These are phyloP conservation scores for Cercospora nicotianae DNA, from an alignment of 2,329 filamentous ascomycete species.

Conservation along the genomic window DNA sequence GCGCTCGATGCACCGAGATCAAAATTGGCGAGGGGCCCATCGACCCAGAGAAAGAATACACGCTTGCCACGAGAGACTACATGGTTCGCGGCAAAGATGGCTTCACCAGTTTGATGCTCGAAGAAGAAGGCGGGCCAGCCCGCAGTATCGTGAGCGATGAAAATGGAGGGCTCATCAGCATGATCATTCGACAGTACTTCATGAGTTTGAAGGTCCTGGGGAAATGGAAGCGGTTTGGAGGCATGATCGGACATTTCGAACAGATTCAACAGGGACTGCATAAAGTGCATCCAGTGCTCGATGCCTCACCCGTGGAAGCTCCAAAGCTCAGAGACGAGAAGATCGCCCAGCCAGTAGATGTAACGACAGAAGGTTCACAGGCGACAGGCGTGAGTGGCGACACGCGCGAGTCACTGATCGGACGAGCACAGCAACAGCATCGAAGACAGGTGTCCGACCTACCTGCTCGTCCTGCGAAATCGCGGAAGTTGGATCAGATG, in stretches of 20 bases:
- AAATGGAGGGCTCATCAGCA: slow-evolving; percentile 81
- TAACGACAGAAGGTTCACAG: slow-evolving; percentile 18
- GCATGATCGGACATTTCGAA: slow-evolving; percentile 66
- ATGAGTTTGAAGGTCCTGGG: slow-evolving; percentile 80
- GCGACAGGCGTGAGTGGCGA: slow-evolving; percentile 14
- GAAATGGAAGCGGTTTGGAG: slow-evolving; percentile 72
- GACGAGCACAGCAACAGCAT: slow-evolving; percentile 24
- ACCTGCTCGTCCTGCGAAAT: slow-evolving; percentile 17
- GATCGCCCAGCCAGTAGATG: slow-evolving; percentile 12
- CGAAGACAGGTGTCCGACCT: slow-evolving; percentile 15
- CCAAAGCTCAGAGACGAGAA: neutral
- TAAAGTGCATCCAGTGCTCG: slow-evolving; percentile 45
- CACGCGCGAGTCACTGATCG: slow-evolving; percentile 20
- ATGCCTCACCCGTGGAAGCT: slow-evolving; percentile 24
- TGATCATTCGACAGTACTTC: slow-evolving; percentile 87
- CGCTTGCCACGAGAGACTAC: slow-evolving; percentile 78
- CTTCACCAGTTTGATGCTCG: slow-evolving; percentile 71
- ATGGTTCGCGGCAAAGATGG: slow-evolving; percentile 81
- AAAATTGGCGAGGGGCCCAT: slow-evolving; percentile 63
- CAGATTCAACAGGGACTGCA: slow-evolving; percentile 63
- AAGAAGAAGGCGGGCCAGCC: slow-evolving; percentile 71
- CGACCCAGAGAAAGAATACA: slow-evolving; percentile 65
- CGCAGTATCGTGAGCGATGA: slow-evolving; percentile 82
- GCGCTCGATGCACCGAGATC: slow-evolving; percentile 63
- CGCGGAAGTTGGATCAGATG: slow-evolving; percentile 12